Evolutionary conservation across 495 filamentous ascomycete species (phyloP).

Genomic region (Massariosphaeria phaeospora): DNA sequence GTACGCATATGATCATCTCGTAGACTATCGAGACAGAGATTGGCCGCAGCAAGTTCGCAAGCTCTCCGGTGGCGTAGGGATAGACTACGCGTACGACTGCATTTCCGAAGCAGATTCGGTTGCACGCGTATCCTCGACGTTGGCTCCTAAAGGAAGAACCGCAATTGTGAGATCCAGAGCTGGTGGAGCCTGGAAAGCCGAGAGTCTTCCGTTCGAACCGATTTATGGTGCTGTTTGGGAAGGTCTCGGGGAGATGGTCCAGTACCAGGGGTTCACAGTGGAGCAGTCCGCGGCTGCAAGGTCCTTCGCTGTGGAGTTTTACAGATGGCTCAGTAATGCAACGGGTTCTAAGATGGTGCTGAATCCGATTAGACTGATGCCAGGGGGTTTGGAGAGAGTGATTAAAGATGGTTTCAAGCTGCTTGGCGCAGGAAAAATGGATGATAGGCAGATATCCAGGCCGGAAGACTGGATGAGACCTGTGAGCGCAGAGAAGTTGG

Average conservation of each 20-base stretch:
- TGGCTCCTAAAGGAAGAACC: slow-evolving; percentile 20
- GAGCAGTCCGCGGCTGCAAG: slow-evolving; percentile 27
- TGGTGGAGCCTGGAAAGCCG: slow-evolving; percentile 35
- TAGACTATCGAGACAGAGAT: slow-evolving; percentile 54
- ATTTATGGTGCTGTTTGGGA: slow-evolving; percentile 46
- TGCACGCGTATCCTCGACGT: slow-evolving; percentile 5
- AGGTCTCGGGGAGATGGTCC: slow-evolving; percentile 40
- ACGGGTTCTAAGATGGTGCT: slow-evolving; percentile 28
- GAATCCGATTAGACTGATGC: slow-evolving; percentile 41
- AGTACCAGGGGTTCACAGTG: slow-evolving; percentile 33
- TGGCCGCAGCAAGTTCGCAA: slow-evolving; percentile 50
- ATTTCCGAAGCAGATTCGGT: slow-evolving; percentile 41
- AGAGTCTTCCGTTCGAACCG: slow-evolving; percentile 32
- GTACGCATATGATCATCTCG: slow-evolving; percentile 47
- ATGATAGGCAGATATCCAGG: slow-evolving; percentile 21
- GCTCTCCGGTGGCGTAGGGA: slow-evolving; percentile 28
- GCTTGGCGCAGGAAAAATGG: slow-evolving; percentile 35
- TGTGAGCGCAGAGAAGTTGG: slow-evolving; percentile 35
- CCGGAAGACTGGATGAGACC: slow-evolving; percentile 41
- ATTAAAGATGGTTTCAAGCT: slow-evolving; percentile 41
- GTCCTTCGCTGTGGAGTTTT: slow-evolving; percentile 39
- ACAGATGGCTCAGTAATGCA: slow-evolving; percentile 33
- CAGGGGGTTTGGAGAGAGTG: slow-evolving; percentile 40
- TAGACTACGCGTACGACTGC: slow-evolving; percentile 41
- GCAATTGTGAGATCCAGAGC: slow-evolving; percentile 38